Evolutionary conservation across 148 eudicot genomes (phyloP).

Genomic region (Cornus suecica): DNA sequence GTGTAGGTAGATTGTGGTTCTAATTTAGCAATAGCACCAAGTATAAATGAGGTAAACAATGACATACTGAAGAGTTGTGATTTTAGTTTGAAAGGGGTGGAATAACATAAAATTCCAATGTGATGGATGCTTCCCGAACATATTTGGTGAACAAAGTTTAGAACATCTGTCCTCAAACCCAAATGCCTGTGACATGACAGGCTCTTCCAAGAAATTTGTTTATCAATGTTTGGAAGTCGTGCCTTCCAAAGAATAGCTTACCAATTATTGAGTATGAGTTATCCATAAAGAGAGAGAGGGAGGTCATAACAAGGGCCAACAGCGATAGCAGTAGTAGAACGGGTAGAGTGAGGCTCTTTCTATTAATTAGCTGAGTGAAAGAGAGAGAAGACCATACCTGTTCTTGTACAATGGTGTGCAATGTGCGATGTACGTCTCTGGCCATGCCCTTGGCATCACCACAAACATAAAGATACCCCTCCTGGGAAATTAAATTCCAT

Average conservation of each 20-base stretch:
- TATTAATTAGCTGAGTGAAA: too few species aligned
- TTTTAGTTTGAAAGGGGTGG: too few species aligned
- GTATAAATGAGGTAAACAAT: background rate
- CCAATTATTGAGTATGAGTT: background rate
- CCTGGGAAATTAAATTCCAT: constrained; percentile 67
- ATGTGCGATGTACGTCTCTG: constrained; percentile 75
- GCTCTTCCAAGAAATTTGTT: too few species aligned
- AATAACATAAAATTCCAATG: too few species aligned
- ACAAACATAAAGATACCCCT: constrained; percentile 77
- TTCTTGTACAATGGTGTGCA: constrained; percentile 74
- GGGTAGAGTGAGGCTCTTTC: too few species aligned
- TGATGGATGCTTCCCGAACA: too few species aligned
- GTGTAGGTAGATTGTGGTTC: background rate
- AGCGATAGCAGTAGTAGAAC: too few species aligned
- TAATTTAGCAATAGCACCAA: background rate
- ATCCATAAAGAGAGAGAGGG: background rate
- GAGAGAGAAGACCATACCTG: constrained; percentile 48
- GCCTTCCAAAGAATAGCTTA: background rate
- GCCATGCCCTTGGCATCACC: constrained; percentile 99
- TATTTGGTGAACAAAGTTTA: too few species aligned
- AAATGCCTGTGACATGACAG: too few species aligned
- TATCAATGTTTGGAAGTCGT: background rate
- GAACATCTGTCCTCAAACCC: too few species aligned
- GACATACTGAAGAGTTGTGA: background rate
- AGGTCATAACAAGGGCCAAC: too few species aligned